Evolutionary conservation across 768 basidiomycete species (phyloP).

Genomic region (Termitomyces sp.): DNA sequence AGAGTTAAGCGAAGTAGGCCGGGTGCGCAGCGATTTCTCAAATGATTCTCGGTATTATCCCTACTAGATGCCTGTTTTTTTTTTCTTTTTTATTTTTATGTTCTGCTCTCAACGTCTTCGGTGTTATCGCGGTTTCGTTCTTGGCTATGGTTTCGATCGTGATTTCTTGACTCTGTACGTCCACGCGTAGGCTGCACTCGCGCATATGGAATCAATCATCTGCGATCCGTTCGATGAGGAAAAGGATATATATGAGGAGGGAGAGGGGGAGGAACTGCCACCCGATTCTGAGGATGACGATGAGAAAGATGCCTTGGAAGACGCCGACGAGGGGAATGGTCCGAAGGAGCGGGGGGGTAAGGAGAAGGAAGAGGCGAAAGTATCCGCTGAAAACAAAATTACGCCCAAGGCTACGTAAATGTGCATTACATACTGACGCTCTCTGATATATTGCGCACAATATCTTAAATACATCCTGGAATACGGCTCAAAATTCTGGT

Average conservation of each 20-base stretch:
- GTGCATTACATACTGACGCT: background rate
- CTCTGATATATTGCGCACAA: background rate
- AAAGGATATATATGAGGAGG: background rate
- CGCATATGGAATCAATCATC: constrained; percentile 79
- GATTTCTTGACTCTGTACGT: background rate
- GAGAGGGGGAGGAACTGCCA: constrained; percentile 3
- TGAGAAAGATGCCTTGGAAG: background rate
- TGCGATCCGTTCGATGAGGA: constrained; percentile 37
- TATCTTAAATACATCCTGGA: too few species aligned
- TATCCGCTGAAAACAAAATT: background rate
- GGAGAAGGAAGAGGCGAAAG: background rate
- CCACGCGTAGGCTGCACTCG: constrained; percentile 63
- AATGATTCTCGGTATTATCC: constrained; percentile 75
- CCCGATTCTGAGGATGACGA: constrained; percentile 1
- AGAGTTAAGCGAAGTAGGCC: constrained; percentile 83
- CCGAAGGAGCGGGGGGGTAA: background rate
- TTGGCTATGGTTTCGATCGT: background rate
- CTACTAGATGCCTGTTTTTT: constrained; percentile 58
- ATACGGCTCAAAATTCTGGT: too few species aligned
- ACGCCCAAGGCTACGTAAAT: background rate
- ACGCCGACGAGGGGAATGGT: constrained; percentile 1
- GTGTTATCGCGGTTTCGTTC: background rate
- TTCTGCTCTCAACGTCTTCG: background rate
- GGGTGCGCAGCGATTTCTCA: constrained; percentile 89
- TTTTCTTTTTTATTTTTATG: constrained; percentile 8